phyloP scores from a whole-genome alignment of 2,329 filamentous ascomycete genomes.

The Ophiostoma ips region DNA sequence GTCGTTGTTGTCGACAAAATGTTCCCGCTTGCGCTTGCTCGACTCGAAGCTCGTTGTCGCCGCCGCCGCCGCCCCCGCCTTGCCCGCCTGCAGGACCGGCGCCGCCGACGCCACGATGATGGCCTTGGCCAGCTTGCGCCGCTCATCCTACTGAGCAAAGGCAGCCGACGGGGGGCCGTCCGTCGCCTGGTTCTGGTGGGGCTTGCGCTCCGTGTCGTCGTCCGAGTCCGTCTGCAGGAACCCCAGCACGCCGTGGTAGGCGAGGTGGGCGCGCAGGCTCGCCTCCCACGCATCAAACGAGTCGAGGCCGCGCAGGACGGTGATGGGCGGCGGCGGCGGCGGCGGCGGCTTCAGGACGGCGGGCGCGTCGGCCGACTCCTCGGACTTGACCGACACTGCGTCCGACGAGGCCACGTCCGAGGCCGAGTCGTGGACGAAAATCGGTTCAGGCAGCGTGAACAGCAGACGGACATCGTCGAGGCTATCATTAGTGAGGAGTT shows the following conservation, averaged over 20 bases:
- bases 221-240: background rate
- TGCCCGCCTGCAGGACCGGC: background rate
- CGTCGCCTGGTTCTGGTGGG: too few relatives aligned
- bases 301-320: constrained; percentile 3
- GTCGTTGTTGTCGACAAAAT: background rate
- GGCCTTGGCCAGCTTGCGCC: constrained; percentile 8
- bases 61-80: background rate
- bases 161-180: background rate
- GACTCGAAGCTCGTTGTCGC: too few relatives aligned
- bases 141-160: constrained; percentile 8
- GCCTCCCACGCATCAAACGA: constrained; percentile 9
- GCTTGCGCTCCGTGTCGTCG: background rate
- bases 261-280: constrained; percentile 4
- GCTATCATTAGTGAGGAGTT: background rate
- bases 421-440: background rate
- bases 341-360: too few relatives aligned
- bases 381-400: background rate
- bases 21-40: too few relatives aligned
- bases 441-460: background rate
- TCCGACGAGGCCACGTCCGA: background rate
- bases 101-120: constrained; percentile 9
- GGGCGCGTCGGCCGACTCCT: background rate
- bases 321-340: background rate
- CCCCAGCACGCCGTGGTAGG: constrained; percentile 5
- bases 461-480: background rate